Percentiles rank a stretch among this genome's conserved stretches.
Conservation (phyloP, 1,139 yeast genomes). For the Candida sp. region DNA sequence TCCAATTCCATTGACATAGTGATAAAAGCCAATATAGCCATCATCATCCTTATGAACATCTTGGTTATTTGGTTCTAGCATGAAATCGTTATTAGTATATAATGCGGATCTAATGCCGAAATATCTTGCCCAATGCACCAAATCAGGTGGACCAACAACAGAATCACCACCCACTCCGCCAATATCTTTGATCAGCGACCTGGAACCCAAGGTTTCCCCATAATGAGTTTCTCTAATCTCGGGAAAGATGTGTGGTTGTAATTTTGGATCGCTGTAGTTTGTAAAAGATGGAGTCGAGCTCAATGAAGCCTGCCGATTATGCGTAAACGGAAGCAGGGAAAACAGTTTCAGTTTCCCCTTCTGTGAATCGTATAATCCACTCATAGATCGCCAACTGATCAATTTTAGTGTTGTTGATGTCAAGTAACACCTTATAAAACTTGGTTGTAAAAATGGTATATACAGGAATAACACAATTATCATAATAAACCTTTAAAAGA, state of each 20-base stretch:
- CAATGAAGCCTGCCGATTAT: background rate
- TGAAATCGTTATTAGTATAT: slow-evolving; percentile 28
- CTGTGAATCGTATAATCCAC: background rate
- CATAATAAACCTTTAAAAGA: too few relatives aligned
- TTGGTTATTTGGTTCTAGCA: slow-evolving; percentile 6
- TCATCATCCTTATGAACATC: slow-evolving; percentile 25
- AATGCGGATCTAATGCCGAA: slow-evolving; percentile 28
- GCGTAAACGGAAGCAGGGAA: slow-evolving; percentile 1
- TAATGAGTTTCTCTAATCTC: slow-evolving; percentile 24
- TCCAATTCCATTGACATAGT: slow-evolving; percentile 34
- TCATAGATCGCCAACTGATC: background rate
- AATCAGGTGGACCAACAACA: slow-evolving; percentile 34
- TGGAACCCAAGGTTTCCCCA: slow-evolving; percentile 25
- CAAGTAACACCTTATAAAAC: too few relatives aligned
- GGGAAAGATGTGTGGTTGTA: slow-evolving; percentile 9
- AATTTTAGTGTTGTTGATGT: background rate
- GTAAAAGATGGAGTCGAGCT: background rate
- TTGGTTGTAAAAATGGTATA: too few relatives aligned
- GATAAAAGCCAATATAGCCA: slow-evolving; percentile 41
- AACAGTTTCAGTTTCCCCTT: background rate
- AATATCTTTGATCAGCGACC: slow-evolving; percentile 17
- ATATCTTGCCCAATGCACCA: slow-evolving; percentile 38
- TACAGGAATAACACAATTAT: too few relatives aligned
- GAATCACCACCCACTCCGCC: slow-evolving; percentile 9
- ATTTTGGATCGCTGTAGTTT: background rate